Conservation (phyloP, 139 green algal species). For the Coelastrella sp. region DNA sequence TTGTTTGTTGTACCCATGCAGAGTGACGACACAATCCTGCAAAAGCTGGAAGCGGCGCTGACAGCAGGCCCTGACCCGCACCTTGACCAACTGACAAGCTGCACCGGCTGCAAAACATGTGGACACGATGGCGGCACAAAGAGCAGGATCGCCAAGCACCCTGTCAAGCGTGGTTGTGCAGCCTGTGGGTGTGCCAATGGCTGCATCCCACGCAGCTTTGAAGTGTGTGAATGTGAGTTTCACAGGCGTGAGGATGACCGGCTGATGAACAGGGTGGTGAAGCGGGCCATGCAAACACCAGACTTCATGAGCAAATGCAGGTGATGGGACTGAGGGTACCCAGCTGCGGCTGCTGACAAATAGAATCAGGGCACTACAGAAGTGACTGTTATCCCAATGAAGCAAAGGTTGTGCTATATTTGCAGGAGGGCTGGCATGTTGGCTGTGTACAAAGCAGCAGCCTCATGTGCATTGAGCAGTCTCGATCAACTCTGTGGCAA, state of each 20-base stretch:
- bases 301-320: constrained; percentile 51
- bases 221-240: constrained; percentile 46
- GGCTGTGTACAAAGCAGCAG: no score
- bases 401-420: no score
- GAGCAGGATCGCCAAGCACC: constrained; percentile 23
- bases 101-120: constrained; percentile 63
- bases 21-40: constrained; percentile 50
- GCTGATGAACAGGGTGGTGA: constrained; percentile 49
- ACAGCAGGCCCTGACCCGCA: constrained; percentile 52
- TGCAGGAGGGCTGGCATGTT: no score
- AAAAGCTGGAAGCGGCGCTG: constrained; percentile 43
- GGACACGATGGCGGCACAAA: constrained; percentile 44
- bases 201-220: not conserved
- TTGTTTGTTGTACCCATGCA: not conserved
- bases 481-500: no score
- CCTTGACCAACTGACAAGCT: constrained; percentile 49
- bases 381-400: no score
- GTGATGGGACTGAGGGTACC: constrained; percentile 11
- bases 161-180: constrained; percentile 26
- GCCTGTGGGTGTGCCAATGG: constrained; percentile 36
- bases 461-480: no score
- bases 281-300: constrained; percentile 34
- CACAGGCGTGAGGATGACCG: constrained; percentile 36
- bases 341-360: no score
- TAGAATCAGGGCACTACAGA: no score